phyloP scores from a whole-genome alignment of 1,139 yeast genomes.

The Hanseniaspora uvarum region DNA sequence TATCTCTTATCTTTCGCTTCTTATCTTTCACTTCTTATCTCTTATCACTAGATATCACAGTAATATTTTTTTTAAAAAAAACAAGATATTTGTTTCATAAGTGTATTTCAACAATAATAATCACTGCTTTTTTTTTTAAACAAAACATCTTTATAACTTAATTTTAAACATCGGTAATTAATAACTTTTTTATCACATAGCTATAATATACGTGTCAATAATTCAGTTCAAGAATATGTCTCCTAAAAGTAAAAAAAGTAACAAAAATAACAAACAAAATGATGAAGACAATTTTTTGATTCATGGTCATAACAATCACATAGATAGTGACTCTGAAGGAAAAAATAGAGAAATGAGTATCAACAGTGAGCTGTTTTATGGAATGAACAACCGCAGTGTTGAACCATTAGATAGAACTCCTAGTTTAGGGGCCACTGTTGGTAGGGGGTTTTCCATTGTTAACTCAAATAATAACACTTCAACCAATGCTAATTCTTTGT shows the following conservation, averaged over 20 bases:
- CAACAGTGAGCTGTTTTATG: slow-evolving; percentile 11
- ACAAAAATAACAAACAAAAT: not conserved
- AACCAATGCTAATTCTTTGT: not conserved
- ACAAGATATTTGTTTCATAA: too few species aligned
- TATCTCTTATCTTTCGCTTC: slow-evolving; percentile 7
- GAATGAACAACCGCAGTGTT: slow-evolving; percentile 3
- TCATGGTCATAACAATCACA: slow-evolving; percentile 13
- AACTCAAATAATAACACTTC: slow-evolving; percentile 22
- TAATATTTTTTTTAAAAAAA: too few species aligned
- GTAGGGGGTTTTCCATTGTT: slow-evolving; percentile 33
- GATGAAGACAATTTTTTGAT: slow-evolving; percentile 10
- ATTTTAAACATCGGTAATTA: not conserved
- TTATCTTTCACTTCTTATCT: not conserved
- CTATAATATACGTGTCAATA: too few species aligned
- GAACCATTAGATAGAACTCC: slow-evolving; percentile 14
- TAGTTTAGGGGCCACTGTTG: slow-evolving; percentile 4
- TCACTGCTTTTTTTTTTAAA: too few species aligned
- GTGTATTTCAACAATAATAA: too few species aligned
- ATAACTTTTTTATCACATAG: not conserved
- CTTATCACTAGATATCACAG: too few species aligned
- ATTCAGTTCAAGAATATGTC: slow-evolving; percentile 8
- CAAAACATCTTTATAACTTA: too few species aligned
- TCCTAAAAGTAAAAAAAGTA: not conserved
- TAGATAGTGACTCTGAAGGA: not conserved
- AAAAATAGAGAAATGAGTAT: slow-evolving; percentile 16